A percentile compares a stretch with the other conserved stretches of the same genome.
Conservation (phyloP, 1,284 basidiomycete species). For the Tilletiaria anomala region DNA sequence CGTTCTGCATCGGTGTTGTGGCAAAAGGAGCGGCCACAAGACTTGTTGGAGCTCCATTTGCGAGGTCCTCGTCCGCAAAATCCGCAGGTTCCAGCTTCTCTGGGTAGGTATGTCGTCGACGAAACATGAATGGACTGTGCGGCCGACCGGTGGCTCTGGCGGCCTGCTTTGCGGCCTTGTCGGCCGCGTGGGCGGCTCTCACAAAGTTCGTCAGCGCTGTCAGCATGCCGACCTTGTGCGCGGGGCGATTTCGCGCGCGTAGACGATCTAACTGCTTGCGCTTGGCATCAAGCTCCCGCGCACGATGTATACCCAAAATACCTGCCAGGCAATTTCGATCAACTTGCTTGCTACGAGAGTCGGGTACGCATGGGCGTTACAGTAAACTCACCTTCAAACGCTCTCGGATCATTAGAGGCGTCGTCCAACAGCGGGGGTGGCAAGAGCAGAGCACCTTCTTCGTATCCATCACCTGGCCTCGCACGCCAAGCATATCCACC, state of each 20-base stretch:
- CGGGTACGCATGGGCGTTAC: no score
- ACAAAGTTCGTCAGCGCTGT: constrained; percentile 35
- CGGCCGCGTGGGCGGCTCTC: constrained; percentile 32
- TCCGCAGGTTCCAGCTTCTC: no score
- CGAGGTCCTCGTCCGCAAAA: no score
- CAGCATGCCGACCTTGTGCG: constrained; percentile 28
- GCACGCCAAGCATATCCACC: constrained; percentile 15
- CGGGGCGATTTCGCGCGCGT: constrained; percentile 25
- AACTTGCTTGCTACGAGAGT: no score
- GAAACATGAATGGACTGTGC: no score
- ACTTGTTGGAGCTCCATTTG: no score
- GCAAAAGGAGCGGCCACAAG: no score
- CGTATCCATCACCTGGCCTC: constrained; percentile 15
- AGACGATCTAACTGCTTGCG: constrained; percentile 22
- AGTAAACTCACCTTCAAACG: no score
- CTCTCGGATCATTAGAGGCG: constrained; percentile 17
- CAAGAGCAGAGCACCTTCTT: constrained; percentile 26
- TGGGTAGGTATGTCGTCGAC: no score
- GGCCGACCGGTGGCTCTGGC: no score
- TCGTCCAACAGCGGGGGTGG: constrained; percentile 34
- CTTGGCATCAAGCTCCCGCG: constrained; percentile 23
- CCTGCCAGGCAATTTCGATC: no score
- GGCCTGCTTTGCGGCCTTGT: constrained; percentile 8
- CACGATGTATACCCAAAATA: constrained; percentile 26
- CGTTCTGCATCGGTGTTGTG: no score